Evolutionary conservation across 73 alveolate species (phyloP).

Genomic region (Blepharisma stoltei): DNA sequence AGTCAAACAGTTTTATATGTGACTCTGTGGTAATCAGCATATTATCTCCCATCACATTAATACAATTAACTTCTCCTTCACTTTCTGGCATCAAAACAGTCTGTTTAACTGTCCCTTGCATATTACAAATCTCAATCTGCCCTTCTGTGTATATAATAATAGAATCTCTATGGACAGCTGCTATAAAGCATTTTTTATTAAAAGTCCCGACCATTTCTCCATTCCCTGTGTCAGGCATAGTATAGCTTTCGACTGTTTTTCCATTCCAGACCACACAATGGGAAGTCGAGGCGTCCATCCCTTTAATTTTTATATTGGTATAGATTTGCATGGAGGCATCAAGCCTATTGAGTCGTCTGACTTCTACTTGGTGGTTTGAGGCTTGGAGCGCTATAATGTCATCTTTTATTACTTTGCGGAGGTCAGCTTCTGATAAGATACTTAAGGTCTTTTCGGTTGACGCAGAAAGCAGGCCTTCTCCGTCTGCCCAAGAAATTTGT

Average conservation of each 20-base stretch:
- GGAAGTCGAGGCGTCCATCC: conserved; percentile 79
- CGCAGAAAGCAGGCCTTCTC: conserved; percentile 79
- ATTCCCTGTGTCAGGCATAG: conserved; percentile 54
- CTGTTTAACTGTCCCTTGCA: conserved; percentile 87
- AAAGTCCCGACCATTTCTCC: conserved; percentile 57
- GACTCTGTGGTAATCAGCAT: conserved; percentile 62
- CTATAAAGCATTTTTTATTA: conserved; percentile 69
- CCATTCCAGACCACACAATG: conserved; percentile 86
- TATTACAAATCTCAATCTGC: conserved; percentile 82
- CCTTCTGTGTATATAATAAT: conserved; percentile 66
- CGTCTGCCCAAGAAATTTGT: conserved; percentile 80
- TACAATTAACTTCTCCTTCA: conserved; percentile 86
- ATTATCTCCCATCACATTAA: conserved; percentile 68
- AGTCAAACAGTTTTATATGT: conserved; percentile 81
- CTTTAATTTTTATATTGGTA: conserved; percentile 79
- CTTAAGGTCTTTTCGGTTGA: conserved; percentile 61
- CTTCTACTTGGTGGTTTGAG: conserved; percentile 80
- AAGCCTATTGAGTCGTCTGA: conserved; percentile 20
- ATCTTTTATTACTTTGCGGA: conserved; percentile 87
- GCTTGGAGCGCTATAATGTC: conserved; percentile 84
- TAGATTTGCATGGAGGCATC: conserved; percentile 29
- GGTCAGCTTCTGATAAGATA: conserved; percentile 77
- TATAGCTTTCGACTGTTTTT: conserved; percentile 77
- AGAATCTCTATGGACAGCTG: conserved; percentile 84
- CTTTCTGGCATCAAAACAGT: conserved; percentile 79